Percentiles rank a stretch among this genome's conserved stretches.
These are phyloP conservation scores for Apiospora malaysiana DNA, from an alignment of 2,329 filamentous ascomycete species.

Conservation along the genomic window DNA sequence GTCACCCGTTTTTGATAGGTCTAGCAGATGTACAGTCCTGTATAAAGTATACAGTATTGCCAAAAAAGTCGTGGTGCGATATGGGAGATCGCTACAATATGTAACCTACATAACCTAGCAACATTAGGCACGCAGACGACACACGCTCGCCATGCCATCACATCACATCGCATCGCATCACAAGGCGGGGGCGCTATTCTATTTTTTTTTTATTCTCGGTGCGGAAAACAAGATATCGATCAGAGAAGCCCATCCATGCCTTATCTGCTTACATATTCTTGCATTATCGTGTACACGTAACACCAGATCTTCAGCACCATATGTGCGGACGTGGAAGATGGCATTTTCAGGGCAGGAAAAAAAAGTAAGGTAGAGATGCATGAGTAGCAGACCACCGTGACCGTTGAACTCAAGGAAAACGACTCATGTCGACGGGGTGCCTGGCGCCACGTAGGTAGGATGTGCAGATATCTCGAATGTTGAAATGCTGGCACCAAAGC, in stretches of 20 bases:
- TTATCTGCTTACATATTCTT: conserved; percentile 11
- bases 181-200: background rate
- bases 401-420: background rate
- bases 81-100: too few species aligned
- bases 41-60: too few species aligned
- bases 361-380: conserved; percentile 1
- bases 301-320: background rate
- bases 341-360: background rate
- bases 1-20: conserved; percentile 14
- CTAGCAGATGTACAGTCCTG: background rate
- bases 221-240: background rate
- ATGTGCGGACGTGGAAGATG: background rate
- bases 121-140: background rate
- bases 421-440: background rate
- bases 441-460: conserved; percentile 9
- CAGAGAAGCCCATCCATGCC: background rate
- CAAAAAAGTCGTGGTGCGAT: too few species aligned
- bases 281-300: conserved; percentile 16
- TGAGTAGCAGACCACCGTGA: background rate
- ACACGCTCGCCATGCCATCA: background rate
- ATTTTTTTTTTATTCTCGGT: background rate
- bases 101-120: background rate
- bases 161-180: conserved; percentile 1
- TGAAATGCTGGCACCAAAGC: background rate
- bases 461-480: background rate